Percentiles rank a stretch among this genome's conserved stretches.
phyloP scores from a whole-genome alignment of 1,139 yeast species.

The Suhomyces kunorum region DNA sequence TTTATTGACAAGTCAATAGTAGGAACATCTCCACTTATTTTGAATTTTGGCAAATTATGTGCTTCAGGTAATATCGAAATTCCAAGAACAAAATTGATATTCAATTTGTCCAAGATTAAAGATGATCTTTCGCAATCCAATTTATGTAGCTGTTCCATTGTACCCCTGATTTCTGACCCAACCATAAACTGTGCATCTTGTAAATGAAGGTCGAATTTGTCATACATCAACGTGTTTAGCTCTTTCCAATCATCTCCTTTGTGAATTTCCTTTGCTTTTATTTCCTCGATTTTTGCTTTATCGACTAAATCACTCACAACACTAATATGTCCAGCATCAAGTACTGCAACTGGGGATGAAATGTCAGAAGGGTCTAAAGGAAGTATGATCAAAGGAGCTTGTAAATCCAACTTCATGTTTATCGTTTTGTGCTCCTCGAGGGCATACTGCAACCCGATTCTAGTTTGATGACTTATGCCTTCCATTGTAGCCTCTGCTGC shows the following conservation, averaged over 20 bases:
- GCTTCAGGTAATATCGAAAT: conserved; percentile 85
- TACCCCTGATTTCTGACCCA: conserved; percentile 77
- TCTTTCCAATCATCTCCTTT: conserved; percentile 70
- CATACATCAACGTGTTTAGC: conserved; percentile 82
- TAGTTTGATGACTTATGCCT: conserved; percentile 83
- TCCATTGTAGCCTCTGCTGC: conserved; percentile 97
- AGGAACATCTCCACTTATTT: conserved; percentile 82
- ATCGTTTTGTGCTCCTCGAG: conserved; percentile 92
- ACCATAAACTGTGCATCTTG: conserved; percentile 88
- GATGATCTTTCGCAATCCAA: conserved; percentile 42
- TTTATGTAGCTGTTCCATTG: conserved; percentile 67
- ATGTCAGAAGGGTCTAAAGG: conserved; percentile 81
- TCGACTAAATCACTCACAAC: conserved; percentile 81
- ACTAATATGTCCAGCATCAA: conserved; percentile 96
- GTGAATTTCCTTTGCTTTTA: conserved; percentile 69
- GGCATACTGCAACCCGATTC: conserved; percentile 91
- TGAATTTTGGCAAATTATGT: conserved; percentile 67
- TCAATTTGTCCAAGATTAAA: conserved; percentile 72
- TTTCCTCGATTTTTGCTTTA: conserved; percentile 64
- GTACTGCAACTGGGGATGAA: conserved; percentile 84
- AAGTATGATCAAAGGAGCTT: conserved; percentile 88
- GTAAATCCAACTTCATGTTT: conserved; percentile 80
- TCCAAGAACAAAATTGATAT: conserved; percentile 72
- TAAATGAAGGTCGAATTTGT: conserved; percentile 72
- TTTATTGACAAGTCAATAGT: conserved; percentile 68